Percentiles rank a stretch among this genome's conserved stretches.
Evolutionary conservation across 2,329 filamentous ascomycete genomes (phyloP).

Genomic region (Furcasterigmium furcatum): DNA sequence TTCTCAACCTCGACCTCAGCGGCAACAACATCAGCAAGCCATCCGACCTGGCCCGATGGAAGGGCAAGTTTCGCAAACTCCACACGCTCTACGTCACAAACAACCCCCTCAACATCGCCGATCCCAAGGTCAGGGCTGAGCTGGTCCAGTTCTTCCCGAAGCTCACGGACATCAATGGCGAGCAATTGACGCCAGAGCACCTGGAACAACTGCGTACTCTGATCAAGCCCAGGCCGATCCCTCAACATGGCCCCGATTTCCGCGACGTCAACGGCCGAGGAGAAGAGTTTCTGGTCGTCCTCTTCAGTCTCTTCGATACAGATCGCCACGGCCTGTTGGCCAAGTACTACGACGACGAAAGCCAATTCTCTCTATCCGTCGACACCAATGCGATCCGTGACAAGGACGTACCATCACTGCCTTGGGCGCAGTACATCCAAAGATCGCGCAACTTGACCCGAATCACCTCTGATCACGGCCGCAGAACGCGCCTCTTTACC

Average conservation of each 20-base stretch:
- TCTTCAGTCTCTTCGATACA: constrained; percentile 71
- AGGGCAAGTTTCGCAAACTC: constrained; percentile 71
- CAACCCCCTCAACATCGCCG: constrained; percentile 66
- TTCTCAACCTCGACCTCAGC: constrained; percentile 86
- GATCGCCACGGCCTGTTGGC: constrained; percentile 62
- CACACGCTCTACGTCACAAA: constrained; percentile 77
- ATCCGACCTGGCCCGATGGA: constrained; percentile 70
- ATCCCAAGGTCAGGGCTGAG: constrained; percentile 62
- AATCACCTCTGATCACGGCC: constrained; percentile 56
- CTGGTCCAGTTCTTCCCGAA: constrained; percentile 81
- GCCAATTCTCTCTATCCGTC: constrained; percentile 72
- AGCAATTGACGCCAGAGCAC: constrained; percentile 69
- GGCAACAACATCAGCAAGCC: constrained; percentile 73
- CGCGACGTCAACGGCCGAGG: constrained; percentile 71
- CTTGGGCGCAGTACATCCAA: constrained; percentile 75
- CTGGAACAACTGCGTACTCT: constrained; percentile 52
- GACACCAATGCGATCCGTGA: constrained; percentile 57
- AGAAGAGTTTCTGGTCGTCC: constrained; percentile 72
- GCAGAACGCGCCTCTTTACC: constrained; percentile 62
- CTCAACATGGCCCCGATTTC: constrained; percentile 65
- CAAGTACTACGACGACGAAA: constrained; percentile 72
- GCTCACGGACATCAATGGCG: constrained; percentile 72
- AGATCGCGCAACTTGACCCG: constrained; percentile 75
- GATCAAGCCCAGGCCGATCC: constrained; percentile 52
- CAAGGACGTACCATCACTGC: constrained; percentile 38